These are phyloP conservation scores for Cladosporium sp. DNA, from an alignment of 2,329 filamentous ascomycete genomes.

Conservation along the genomic window DNA sequence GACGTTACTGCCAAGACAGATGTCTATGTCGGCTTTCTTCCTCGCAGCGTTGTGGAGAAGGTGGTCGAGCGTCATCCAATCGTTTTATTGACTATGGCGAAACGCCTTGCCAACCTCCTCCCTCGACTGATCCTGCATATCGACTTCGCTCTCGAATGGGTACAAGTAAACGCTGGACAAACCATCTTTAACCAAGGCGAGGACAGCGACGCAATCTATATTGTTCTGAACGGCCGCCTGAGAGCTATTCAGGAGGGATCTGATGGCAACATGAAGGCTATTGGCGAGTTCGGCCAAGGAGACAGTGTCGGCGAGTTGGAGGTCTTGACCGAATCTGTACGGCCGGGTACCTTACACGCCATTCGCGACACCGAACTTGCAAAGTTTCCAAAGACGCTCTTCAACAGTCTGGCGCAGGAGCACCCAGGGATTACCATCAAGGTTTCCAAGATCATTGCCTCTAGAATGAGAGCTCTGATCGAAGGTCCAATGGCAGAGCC, in stretches of 20 bases:
- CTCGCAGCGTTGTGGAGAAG: slow-evolving; percentile 76
- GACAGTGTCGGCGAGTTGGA: slow-evolving; percentile 97
- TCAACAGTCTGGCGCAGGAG: slow-evolving; percentile 95
- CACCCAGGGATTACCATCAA: slow-evolving; percentile 98
- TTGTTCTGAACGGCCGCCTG: slow-evolving; percentile 89
- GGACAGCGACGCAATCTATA: slow-evolving; percentile 97
- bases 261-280: slow-evolving; percentile 76
- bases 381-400: slow-evolving; percentile 90
- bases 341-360: slow-evolving; percentile 88
- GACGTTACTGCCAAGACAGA: slow-evolving; percentile 97
- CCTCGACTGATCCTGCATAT: slow-evolving; percentile 91
- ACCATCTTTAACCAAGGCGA: slow-evolving; percentile 91
- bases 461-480: slow-evolving; percentile 83
- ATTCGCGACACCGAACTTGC: slow-evolving; percentile 95
- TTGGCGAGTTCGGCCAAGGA: slow-evolving; percentile 91
- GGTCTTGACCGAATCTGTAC: slow-evolving; percentile 86
- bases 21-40: slow-evolving; percentile 94
- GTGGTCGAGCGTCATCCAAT: slow-evolving; percentile 92
- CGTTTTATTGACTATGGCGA: slow-evolving; percentile 91
- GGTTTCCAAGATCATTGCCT: slow-evolving; percentile 96
- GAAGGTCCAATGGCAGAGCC: slow-evolving; percentile 68
- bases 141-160: slow-evolving; percentile 97
- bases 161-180: slow-evolving; percentile 91
- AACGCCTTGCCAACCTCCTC: slow-evolving; percentile 82
- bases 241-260: slow-evolving; percentile 77